Evolutionary conservation across 2,329 filamentous ascomycete species (phyloP).

Genomic region (Colletotrichum tropicicola): DNA sequence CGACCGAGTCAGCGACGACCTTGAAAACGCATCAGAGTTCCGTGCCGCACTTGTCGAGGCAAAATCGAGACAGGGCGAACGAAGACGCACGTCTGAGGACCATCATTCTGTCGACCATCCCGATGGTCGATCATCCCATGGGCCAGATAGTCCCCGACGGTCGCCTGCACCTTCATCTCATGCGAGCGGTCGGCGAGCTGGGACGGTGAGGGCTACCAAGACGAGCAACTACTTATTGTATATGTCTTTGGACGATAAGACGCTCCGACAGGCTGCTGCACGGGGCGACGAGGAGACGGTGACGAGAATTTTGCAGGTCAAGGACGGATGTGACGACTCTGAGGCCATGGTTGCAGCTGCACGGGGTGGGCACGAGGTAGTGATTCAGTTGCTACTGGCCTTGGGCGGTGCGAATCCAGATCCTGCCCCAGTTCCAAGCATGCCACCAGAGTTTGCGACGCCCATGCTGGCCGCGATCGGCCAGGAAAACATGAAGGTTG

Average conservation of each 20-base stretch:
- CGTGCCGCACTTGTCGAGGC: slow-evolving; percentile 71
- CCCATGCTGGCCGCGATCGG: slow-evolving; percentile 96
- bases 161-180: slow-evolving; percentile 57
- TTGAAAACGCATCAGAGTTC: slow-evolving; percentile 83
- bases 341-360: slow-evolving; percentile 91
- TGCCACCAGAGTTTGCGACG: slow-evolving; percentile 78
- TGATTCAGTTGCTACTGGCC: slow-evolving; percentile 80
- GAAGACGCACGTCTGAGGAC: slow-evolving; percentile 67
- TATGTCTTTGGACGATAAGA: slow-evolving; percentile 70
- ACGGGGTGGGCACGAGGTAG: slow-evolving; percentile 88
- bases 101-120: slow-evolving; percentile 57
- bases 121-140: slow-evolving; percentile 61
- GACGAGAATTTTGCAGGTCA: slow-evolving; percentile 68
- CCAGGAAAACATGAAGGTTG: slow-evolving; percentile 84
- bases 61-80: slow-evolving; percentile 63
- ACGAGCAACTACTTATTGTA: slow-evolving; percentile 72
- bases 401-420: slow-evolving; percentile 74
- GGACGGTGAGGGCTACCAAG: slow-evolving; percentile 68
- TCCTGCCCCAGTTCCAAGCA: slow-evolving; percentile 70
- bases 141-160: slow-evolving; percentile 65
- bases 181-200: slow-evolving; percentile 57
- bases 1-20: slow-evolving; percentile 79
- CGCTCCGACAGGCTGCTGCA: slow-evolving; percentile 66
- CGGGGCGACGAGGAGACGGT: slow-evolving; percentile 70
- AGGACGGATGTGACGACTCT: slow-evolving; percentile 74